phyloP scores from a whole-genome alignment of 1,284 basidiomycete species.

The Bjerkandera adusta region DNA sequence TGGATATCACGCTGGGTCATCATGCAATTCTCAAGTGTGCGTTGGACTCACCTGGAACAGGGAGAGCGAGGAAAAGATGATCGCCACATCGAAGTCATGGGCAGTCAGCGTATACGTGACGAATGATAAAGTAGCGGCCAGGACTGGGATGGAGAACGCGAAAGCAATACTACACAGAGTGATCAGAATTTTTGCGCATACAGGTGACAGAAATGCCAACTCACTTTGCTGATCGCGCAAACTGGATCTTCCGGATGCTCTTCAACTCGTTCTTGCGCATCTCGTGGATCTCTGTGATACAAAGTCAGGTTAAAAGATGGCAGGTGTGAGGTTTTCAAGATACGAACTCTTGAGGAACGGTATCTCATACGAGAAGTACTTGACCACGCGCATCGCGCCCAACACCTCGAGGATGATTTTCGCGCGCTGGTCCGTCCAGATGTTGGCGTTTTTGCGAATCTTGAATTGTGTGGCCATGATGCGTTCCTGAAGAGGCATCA shows the following conservation, averaged over 20 bases:
- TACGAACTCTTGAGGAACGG: conserved; percentile 60
- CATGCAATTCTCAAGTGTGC: conserved; percentile 18
- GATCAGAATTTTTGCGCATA: conserved; percentile 1
- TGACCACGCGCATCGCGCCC: conserved; percentile 72
- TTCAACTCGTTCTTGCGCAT: conserved; percentile 54
- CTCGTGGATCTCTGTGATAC: conserved; percentile 46
- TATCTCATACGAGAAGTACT: conserved; percentile 72
- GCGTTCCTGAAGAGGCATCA: conserved; percentile 69
- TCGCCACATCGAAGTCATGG: conserved; percentile 54
- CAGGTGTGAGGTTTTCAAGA: conserved; percentile 1
- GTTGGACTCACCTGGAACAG: conserved; percentile 57
- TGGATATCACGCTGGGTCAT: conserved; percentile 25
- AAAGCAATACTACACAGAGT: conserved; percentile 43
- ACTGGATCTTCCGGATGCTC: conserved; percentile 55
- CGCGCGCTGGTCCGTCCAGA: conserved; percentile 71
- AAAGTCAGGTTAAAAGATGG: neutral
- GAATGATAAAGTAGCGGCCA: conserved; percentile 76
- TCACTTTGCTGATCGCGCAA: conserved; percentile 62
- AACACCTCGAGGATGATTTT: conserved; percentile 69
- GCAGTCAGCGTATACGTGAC: conserved; percentile 64
- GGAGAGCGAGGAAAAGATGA: conserved; percentile 71
- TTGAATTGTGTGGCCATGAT: conserved; percentile 70
- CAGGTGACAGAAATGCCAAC: conserved; percentile 18
- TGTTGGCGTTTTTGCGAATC: conserved; percentile 58
- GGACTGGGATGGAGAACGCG: conserved; percentile 56